Conservation (phyloP, 1,139 yeast genomes). For the Candida tropicalis region DNA sequence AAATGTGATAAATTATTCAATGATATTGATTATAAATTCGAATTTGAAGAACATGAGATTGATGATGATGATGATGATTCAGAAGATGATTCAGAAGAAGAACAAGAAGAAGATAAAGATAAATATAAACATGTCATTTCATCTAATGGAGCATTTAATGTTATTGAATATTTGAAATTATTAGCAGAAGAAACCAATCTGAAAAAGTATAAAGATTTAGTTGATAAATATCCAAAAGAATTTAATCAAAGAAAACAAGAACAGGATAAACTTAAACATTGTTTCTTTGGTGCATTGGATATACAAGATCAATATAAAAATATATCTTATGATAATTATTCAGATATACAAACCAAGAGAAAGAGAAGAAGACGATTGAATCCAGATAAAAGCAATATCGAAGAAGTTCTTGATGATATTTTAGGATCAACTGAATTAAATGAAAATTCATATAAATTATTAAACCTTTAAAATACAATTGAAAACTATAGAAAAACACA, state of each 20-base stretch:
- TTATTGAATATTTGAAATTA: conserved; percentile 18
- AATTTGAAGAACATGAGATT: conserved; percentile 21
- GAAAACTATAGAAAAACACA: neutral
- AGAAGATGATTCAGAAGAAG: no score
- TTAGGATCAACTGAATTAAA: neutral
- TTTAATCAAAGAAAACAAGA: neutral
- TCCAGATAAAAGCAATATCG: neutral
- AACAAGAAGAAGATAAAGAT: conserved; percentile 8
- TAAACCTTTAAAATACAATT: conserved; percentile 1
- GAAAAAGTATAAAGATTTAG: conserved; percentile 6
- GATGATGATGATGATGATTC: no score
- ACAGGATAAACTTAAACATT: conserved; percentile 1
- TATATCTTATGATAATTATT: conserved; percentile 14
- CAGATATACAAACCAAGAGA: no score
- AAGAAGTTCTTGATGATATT: neutral
- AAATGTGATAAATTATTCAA: conserved; percentile 28
- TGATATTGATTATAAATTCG: conserved; percentile 25
- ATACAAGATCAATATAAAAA: conserved; percentile 9
- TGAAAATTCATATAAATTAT: conserved; percentile 4
- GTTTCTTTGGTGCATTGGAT: conserved; percentile 13
- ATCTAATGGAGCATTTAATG: conserved; percentile 20
- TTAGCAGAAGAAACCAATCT: conserved; percentile 8
- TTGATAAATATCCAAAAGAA: conserved; percentile 6
- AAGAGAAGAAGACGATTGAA: conserved; percentile 1
- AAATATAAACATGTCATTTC: conserved; percentile 3